Evolutionary conservation across 441 rosid genomes (phyloP), one percentile per base, ranked within the genome.

Genomic region (Viola pubescens): DNA sequence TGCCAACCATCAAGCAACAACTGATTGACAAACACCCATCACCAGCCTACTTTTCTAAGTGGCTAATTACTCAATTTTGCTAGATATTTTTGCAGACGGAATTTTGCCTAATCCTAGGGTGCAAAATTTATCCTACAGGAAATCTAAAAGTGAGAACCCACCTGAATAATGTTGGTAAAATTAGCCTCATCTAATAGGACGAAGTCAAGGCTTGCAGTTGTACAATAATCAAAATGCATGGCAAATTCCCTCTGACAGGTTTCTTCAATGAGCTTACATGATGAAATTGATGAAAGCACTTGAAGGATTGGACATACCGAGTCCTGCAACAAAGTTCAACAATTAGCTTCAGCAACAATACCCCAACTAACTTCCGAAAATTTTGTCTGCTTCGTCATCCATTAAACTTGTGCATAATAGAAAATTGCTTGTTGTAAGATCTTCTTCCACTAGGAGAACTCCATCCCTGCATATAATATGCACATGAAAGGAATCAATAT

Each of bases 391-490:
- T 88, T 86, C 97, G 67, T 73, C 97, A 83, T 82, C 98, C 85
- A 86, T 76, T 81, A 84, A 91, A 91, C 81, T 91, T 77, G 91
- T 79, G 82, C 91, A 89, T 81, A 89, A 94, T 85, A 94, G 81
- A 82, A 84, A 82, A 85, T 83, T 74, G 79, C 76, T 73, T 70
- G 97, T 73, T 72, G 92, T 81, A 70, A 80, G 95, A 87, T 79
- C 95, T 71, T 79, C 95, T 80, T 85, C 96, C 91, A 80, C 62
- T 81, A 90, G 73, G 76, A 84, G 84, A 83, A 87, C 97, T 73
- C 96, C 98, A 75, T 78, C 88, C 97, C 99, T 94, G 98, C 99
- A 91, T 79, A 75, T 85, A 81, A 88, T 85, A 83, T 85, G 86
- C 73, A 91, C 88, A 94, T 69, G 83, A 83, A 86, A 85, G 67